Conservation (phyloP, 768 basidiomycete genomes). For the Mycena crocata region DNA sequence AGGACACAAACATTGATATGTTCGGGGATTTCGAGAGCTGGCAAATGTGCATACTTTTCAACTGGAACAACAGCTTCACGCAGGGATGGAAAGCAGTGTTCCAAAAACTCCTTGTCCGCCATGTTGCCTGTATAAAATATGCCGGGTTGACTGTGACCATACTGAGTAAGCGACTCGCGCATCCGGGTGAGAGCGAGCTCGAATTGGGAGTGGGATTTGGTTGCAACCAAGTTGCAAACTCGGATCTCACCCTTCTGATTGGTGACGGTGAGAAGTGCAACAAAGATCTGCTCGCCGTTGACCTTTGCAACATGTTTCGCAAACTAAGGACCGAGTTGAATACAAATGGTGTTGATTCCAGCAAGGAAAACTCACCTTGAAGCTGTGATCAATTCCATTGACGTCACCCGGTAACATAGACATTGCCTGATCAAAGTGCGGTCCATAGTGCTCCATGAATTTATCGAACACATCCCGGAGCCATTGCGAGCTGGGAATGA, state of each 20-base stretch:
- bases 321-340: conserved; percentile 30
- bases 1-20: not conserved
- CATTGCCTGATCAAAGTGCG: conserved; percentile 38
- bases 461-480: conserved; percentile 39
- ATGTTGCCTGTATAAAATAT: conserved; percentile 35
- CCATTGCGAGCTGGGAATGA: conserved; percentile 36
- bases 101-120: conserved; percentile 33
- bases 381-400: conserved; percentile 8
- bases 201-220: conserved; percentile 47
- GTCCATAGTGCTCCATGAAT: conserved; percentile 37
- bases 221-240: conserved; percentile 38
- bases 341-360: too few relatives aligned
- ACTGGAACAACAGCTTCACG: conserved; percentile 37
- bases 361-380: not conserved
- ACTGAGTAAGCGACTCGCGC: conserved; percentile 36
- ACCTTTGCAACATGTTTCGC: conserved; percentile 41
- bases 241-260: conserved; percentile 44
- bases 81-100: conserved; percentile 35
- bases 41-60: conserved; percentile 38
- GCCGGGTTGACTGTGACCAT: conserved; percentile 19
- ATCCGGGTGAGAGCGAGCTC: conserved; percentile 39
- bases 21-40: not conserved
- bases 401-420: not conserved
- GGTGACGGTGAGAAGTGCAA: conserved; percentile 38
- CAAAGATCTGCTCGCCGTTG: conserved; percentile 40